Percentiles rank a stretch among this genome's conserved stretches.
Evolutionary conservation across 2,329 filamentous ascomycete genomes (phyloP).

Genomic region (Ophiostoma sp.): DNA sequence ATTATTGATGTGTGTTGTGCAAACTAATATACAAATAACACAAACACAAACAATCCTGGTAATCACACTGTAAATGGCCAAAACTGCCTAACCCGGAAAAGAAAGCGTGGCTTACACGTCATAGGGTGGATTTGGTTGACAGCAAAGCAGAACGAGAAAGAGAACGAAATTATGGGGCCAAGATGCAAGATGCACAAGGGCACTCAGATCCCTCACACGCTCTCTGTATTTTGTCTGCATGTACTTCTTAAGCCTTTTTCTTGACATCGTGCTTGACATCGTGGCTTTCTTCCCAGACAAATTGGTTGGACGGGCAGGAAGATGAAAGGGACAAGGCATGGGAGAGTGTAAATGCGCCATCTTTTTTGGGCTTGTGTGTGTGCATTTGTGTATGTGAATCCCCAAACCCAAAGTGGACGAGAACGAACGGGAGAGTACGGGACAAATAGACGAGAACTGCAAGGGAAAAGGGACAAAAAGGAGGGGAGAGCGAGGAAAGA

Average conservation of each 20-base stretch:
- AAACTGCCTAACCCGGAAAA: constrained; percentile 10
- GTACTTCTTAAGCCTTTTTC: not conserved
- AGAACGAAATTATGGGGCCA: constrained; percentile 4
- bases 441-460: not conserved
- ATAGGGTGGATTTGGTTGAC: constrained; percentile 14
- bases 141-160: not conserved
- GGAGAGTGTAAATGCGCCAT: not conserved
- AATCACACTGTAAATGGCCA: not conserved
- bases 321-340: constrained; percentile 8
- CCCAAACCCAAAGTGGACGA: too few species aligned
- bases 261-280: constrained; percentile 3
- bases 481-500: not conserved
- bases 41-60: not conserved
- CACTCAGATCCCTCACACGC: not conserved
- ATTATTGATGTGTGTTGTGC: not conserved
- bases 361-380: not conserved
- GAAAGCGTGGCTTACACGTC: constrained; percentile 18
- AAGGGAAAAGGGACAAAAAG: not conserved
- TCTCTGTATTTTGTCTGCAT: not conserved
- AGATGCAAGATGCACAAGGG: not conserved
- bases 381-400: not conserved
- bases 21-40: not conserved
- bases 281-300: not conserved
- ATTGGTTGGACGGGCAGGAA: not conserved
- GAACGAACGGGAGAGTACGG: not conserved